Evolutionary conservation across 179 eudicot genomes (phyloP), one percentile per base, ranked within the genome.

Genomic region (Corrigiola litoralis): DNA sequence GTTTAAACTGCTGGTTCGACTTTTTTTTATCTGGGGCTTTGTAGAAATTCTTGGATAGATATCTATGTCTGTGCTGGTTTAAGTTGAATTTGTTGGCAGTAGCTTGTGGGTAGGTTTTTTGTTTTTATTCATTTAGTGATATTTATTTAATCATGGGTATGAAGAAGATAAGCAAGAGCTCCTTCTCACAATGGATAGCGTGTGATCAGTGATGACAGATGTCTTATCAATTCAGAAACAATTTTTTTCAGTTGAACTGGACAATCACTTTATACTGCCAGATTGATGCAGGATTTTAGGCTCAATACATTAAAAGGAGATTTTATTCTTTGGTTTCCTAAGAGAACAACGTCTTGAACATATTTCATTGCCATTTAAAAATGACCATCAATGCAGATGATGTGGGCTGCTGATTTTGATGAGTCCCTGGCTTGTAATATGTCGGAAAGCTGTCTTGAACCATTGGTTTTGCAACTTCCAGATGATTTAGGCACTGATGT

Each of bases 341-440:
- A n/a, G 10, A 41, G 16, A 13, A 41, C n/a, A 13, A 41, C 9
- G 17, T 42, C 7, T 62, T 21, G 20, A 27, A 18, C 49, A 52
- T 51, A n/a, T 66, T 36, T 46, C 52, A 34, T 34, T 54, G 66
- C 57, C 58, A 38, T 51, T 48, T 55, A 11, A 34, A 65, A 60
- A 28, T 63, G 36, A 55, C 45, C 38, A 47, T 53, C 13, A 3
- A 29, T 82, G 85, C 86, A 94, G 99, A 95, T 95, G 99, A 95
- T 95, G 86, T 95, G 97, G 99, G 99, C 99, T 66, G 99, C 99
- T 82, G 99, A 95, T 76, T 95, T 91, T 74, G 85, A 95, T 72
- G 88, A 88, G 75, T 79, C 87, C 6, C 28, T 88, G 68, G 79
- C 92, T 61, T 79, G 68, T 70, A 75, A 75, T 76, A 74, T 83